Base-by-base conservation (phyloP, 305 asterid genomes). In the Fraxinus floribunda region DNA sequence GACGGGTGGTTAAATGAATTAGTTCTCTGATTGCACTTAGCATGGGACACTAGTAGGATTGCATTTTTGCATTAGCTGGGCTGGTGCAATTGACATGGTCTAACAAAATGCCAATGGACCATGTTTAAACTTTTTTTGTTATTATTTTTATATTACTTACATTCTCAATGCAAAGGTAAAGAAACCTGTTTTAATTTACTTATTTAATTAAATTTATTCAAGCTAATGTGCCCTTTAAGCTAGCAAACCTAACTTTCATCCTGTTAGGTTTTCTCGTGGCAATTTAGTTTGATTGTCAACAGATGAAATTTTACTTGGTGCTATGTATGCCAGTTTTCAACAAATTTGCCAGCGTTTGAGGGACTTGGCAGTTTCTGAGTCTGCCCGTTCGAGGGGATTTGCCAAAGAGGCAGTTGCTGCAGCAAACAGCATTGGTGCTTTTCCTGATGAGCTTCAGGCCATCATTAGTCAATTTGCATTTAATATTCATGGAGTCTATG, bases 401-500 rank as follows among this genome's bases (percentile, higher is more conserved):
- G 87, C 92, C 46, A 88, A 79, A 81, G 92, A 87, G 85, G 90
- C 90, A 55, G 77, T 83, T 76, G 88, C 91, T 86, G 97, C 94
- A 41, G 94, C 91, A 80, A 68, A 72, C 39, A 82, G 85, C 81
- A 89, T 89, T 62, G 91, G 88, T 78, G 89, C 88, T 83, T 87
- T 78, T 76, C 41, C 89, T 11, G 88, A 90, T 81, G 98, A 96
- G 86, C 90, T 93, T 85, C 92, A 87, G 85, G 81, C 90, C 80
- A 89, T 93, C 70, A 80, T 93, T 80, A 80, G 64, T 82, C 85
- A 91, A 86, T 89, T 93, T 81, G 97, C 97, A 73, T 86, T 88
- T 20, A 88, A 94, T 80, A 87, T 96, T 81, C 97, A 96, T 86
- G 99, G 94, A 41, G 91, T 92, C 82, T 92, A 89, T 74, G 94